These are phyloP conservation scores for Prunus davidiana DNA, from an alignment of 306 rosid species.

Conservation along the genomic window DNA sequence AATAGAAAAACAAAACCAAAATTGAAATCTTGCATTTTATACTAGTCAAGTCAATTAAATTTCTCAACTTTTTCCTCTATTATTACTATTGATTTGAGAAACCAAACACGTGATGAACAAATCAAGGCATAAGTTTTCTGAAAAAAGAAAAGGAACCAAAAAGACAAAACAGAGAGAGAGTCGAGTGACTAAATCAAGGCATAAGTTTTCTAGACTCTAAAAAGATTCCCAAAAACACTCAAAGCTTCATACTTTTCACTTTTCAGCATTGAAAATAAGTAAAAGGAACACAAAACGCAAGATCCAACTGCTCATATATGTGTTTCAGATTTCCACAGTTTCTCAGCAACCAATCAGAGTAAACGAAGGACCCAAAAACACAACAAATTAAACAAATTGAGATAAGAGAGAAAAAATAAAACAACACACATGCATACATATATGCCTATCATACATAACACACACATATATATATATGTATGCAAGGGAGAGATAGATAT, in stretches of 20 bases:
- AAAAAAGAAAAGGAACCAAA: conserved; percentile 7
- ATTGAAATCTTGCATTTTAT: not conserved
- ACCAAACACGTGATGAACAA: conserved; percentile 13
- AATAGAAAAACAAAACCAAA: not conserved
- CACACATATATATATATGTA: not conserved
- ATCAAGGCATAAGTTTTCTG: not conserved
- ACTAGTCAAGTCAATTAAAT: not conserved
- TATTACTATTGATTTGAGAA: conserved; percentile 18
- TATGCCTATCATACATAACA: conserved; percentile 6
- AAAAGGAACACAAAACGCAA: conserved; percentile 5
- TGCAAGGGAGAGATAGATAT: conserved; percentile 10
- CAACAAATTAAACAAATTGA: not conserved
- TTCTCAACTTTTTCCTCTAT: not conserved
- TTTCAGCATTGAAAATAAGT: not conserved
- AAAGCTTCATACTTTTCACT: not conserved
- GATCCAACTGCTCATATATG: conserved; percentile 10
- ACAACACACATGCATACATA: not conserved
- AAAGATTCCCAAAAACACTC: conserved; percentile 2
- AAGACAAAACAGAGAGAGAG: not conserved
- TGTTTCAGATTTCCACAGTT: not conserved
- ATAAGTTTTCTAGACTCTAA: not conserved
- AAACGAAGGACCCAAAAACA: not conserved
- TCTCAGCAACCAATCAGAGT: conserved; percentile 13
- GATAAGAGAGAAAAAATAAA: not conserved
- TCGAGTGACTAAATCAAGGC: not conserved